Evolutionary conservation across 192 early-diverging fungal species (phyloP).

Genomic region (Physocladia obscura): DNA sequence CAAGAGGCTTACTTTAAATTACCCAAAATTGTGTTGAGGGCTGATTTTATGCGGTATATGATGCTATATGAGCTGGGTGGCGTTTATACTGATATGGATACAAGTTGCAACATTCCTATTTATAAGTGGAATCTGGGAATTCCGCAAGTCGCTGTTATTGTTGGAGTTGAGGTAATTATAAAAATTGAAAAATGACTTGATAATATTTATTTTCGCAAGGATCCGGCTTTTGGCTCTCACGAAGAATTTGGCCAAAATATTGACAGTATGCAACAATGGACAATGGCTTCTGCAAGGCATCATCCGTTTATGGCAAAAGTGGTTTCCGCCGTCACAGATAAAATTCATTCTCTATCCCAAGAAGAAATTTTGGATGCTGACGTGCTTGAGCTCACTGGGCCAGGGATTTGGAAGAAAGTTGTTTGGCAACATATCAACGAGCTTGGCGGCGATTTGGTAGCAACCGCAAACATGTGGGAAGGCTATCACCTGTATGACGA

Average conservation of each 20-base stretch:
- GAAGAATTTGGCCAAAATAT: not conserved
- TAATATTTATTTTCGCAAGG: not conserved
- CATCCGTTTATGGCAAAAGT: conserved; percentile 29
- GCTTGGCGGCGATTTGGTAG: conserved; percentile 6
- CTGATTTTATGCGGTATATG: conserved; percentile 21
- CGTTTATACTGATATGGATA: conserved; percentile 23
- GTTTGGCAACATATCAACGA: not conserved
- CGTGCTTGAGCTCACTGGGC: conserved; percentile 21
- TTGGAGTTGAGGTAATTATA: conserved; percentile 20
- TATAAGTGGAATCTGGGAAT: conserved; percentile 13
- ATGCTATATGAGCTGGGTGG: conserved; percentile 26
- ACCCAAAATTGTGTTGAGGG: conserved; percentile 12
- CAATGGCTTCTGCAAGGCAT: conserved; percentile 20
- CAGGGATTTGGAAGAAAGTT: conserved; percentile 23
- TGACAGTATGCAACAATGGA: conserved; percentile 25
- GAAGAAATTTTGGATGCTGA: conserved; percentile 11
- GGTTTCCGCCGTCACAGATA: conserved; percentile 5
- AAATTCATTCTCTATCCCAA: conserved; percentile 13
- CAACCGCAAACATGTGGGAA: conserved; percentile 4
- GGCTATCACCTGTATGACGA: conserved; percentile 16
- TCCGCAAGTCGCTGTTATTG: conserved; percentile 11
- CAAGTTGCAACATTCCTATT: not conserved
- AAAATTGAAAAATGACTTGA: not conserved
- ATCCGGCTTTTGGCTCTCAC: not conserved
- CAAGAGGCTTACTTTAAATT: conserved; percentile 24